phyloP scores from a whole-genome alignment of 2,329 filamentous ascomycete genomes.

The Ophiostoma tasmaniense region DNA sequence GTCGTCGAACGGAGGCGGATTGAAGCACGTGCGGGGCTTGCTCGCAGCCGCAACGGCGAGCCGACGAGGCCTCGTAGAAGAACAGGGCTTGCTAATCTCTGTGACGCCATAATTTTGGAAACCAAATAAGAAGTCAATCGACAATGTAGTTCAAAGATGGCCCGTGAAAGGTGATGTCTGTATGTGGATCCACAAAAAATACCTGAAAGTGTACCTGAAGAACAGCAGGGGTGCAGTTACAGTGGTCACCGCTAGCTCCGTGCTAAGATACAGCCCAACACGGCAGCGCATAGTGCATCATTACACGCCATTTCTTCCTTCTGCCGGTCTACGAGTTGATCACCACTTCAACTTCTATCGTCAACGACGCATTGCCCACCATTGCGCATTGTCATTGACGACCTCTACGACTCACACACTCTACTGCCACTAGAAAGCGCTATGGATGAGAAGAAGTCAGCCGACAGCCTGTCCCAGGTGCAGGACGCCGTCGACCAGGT shows the following conservation, averaged over 20 bases:
- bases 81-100: background rate
- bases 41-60: background rate
- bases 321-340: background rate
- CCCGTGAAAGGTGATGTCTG: background rate
- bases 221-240: background rate
- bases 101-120: background rate
- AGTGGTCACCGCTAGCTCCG: background rate
- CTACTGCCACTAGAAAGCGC: background rate
- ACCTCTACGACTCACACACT: background rate
- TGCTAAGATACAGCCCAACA: background rate
- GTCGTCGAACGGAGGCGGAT: background rate
- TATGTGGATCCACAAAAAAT: background rate
- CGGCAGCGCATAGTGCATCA: background rate
- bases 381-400: background rate
- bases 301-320: background rate
- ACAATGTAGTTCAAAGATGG: background rate
- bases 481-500: constrained; percentile 81
- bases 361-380: background rate
- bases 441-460: constrained; percentile 41
- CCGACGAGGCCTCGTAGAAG: background rate
- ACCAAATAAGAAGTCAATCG: too few relatives aligned
- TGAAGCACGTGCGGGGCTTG: background rate
- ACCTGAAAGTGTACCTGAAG: background rate
- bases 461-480: constrained; percentile 70
- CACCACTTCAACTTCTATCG: background rate